Percentiles rank a stretch among this genome's conserved stretches.
phyloP scores from a whole-genome alignment of 306 rosid species.

The Fagus crenata region DNA sequence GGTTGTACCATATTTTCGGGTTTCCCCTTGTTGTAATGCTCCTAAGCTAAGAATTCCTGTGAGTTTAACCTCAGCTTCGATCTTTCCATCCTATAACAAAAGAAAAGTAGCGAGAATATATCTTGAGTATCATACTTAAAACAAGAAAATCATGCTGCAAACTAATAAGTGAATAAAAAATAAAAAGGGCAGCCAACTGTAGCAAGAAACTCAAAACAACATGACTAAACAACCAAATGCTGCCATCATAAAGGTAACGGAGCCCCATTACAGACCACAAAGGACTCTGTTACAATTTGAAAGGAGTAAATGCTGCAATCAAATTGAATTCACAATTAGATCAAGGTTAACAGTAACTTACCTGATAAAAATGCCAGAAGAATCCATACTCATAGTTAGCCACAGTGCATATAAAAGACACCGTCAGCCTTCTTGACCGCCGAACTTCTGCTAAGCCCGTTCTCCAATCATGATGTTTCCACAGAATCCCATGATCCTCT shows the following conservation, averaged over 20 bases:
- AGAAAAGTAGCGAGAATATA: constrained; percentile 8
- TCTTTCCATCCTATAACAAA: constrained; percentile 66
- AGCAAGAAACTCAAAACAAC: constrained; percentile 14
- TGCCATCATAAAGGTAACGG: constrained; percentile 9
- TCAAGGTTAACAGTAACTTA: constrained; percentile 38
- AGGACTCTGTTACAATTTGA: neutral
- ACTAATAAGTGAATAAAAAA: neutral
- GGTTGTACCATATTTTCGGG: constrained; percentile 78
- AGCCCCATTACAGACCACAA: constrained; percentile 1
- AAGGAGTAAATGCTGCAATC: constrained; percentile 5
- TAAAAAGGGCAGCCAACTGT: constrained; percentile 5
- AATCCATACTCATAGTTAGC: constrained; percentile 84
- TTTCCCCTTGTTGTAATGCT: constrained; percentile 78
- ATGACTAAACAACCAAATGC: constrained; percentile 5
- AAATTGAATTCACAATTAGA: constrained; percentile 3
- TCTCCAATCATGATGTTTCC: constrained; percentile 96
- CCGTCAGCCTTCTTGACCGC: constrained; percentile 73
- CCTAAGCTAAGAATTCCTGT: constrained; percentile 82
- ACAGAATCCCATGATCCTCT: constrained; percentile 78
- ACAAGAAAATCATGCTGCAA: neutral
- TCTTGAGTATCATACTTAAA: constrained; percentile 18
- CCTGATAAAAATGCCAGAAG: constrained; percentile 86
- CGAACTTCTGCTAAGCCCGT: constrained; percentile 81
- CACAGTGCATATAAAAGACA: constrained; percentile 74
- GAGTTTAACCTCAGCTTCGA: constrained; percentile 84